Evolutionary conservation across 805 yeast genomes (phyloP).

Genomic region (Metschnikowia kunwiensis): DNA sequence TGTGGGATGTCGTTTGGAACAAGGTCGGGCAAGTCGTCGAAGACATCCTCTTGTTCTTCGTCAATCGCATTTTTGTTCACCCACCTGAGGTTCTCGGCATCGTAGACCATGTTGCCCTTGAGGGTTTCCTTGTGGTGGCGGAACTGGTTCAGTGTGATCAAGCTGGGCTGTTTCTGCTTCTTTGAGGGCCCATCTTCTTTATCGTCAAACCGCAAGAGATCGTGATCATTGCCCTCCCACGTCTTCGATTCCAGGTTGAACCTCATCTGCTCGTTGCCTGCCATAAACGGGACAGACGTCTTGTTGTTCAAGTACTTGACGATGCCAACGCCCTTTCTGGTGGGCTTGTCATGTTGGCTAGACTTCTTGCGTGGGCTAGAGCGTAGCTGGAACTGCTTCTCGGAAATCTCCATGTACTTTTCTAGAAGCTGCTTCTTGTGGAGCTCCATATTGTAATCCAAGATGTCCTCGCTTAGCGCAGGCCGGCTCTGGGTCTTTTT

Average conservation of each 20-base stretch:
- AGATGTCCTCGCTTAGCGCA: slow-evolving; percentile 22
- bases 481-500: not conserved
- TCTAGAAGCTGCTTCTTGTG: slow-evolving; percentile 29
- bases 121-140: slow-evolving; percentile 20
- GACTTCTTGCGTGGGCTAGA: slow-evolving; percentile 14
- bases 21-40: slow-evolving; percentile 49
- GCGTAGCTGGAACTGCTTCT: slow-evolving; percentile 19
- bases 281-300: slow-evolving; percentile 16
- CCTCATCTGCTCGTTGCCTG: slow-evolving; percentile 40
- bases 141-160: slow-evolving; percentile 33
- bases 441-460: slow-evolving; percentile 19
- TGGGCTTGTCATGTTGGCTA: not conserved
- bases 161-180: slow-evolving; percentile 30
- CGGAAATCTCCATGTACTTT: slow-evolving; percentile 30
- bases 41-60: slow-evolving; percentile 36
- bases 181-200: slow-evolving; percentile 2
- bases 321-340: slow-evolving; percentile 24
- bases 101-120: slow-evolving; percentile 53
- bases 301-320: slow-evolving; percentile 29
- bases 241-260: slow-evolving; percentile 49
- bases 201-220: slow-evolving; percentile 49
- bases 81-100: slow-evolving; percentile 57
- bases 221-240: slow-evolving; percentile 70
- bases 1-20: slow-evolving; percentile 23
- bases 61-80: slow-evolving; percentile 43